These are phyloP conservation scores for Pichia ethanolica DNA, from an alignment of 805 yeast species.

Conservation along the genomic window DNA sequence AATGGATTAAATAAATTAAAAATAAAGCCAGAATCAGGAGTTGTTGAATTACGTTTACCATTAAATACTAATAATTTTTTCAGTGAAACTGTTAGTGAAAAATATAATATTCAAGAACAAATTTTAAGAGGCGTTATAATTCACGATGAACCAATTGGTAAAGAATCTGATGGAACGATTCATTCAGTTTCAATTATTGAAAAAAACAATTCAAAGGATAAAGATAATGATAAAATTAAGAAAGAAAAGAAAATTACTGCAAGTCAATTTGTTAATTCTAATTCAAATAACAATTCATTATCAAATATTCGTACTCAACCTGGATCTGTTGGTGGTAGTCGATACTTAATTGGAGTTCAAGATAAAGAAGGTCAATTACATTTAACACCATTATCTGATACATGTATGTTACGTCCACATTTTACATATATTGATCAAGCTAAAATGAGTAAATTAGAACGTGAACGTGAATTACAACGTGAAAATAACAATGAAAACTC, in stretches of 20 bases:
- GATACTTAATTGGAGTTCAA: slow-evolving; percentile 35
- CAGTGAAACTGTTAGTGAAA: slow-evolving; percentile 53
- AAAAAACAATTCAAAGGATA: background rate
- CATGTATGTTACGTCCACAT: slow-evolving; percentile 74
- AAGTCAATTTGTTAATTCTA: background rate
- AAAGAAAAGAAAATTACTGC: background rate
- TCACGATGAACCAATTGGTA: slow-evolving; percentile 36
- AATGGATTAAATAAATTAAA: slow-evolving; percentile 4
- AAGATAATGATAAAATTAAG: background rate
- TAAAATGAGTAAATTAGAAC: slow-evolving; percentile 29
- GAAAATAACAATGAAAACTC: slow-evolving; percentile 26
- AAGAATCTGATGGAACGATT: background rate
- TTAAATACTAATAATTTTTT: slow-evolving; percentile 60
- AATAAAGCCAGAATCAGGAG: slow-evolving; percentile 53
- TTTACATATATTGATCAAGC: slow-evolving; percentile 69
- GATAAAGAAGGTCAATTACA: slow-evolving; percentile 38
- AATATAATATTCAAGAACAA: slow-evolving; percentile 51
- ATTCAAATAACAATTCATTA: background rate
- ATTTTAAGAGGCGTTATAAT: slow-evolving; percentile 64
- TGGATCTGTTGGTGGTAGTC: slow-evolving; percentile 15
- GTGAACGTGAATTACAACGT: slow-evolving; percentile 34
- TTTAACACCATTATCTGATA: slow-evolving; percentile 55
- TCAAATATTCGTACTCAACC: slow-evolving; percentile 14
- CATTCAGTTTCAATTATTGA: background rate
- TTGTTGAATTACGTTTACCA: slow-evolving; percentile 72